Evolutionary conservation across 2,329 filamentous ascomycete genomes (phyloP).

Genomic region (Penicillium sp.): DNA sequence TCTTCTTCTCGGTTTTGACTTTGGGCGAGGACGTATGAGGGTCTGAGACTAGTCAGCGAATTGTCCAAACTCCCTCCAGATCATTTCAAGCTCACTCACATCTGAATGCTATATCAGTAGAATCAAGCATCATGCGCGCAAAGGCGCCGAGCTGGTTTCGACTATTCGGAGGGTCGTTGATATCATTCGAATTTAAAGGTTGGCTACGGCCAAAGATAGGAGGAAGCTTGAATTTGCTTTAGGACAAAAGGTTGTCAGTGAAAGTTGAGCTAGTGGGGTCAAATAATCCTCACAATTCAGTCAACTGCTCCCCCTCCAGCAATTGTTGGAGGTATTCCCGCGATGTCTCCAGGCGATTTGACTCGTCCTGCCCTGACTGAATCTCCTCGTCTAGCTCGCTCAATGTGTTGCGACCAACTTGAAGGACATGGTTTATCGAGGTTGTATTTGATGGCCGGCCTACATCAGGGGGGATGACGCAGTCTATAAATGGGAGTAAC

Average conservation of each 20-base stretch:
- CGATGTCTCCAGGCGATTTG: constrained; percentile 64
- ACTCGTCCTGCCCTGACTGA: constrained; percentile 50
- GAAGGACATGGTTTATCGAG: constrained; percentile 46
- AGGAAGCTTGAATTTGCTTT: constrained; percentile 45
- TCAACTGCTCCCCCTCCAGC: constrained; percentile 61
- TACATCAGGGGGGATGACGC: constrained; percentile 40
- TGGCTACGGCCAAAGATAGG: constrained; percentile 21
- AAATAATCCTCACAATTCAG: constrained; percentile 38
- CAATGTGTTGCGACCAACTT: constrained; percentile 50
- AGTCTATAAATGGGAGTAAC: constrained; percentile 29
- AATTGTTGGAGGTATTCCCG: constrained; percentile 70
- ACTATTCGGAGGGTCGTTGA: constrained; percentile 23
- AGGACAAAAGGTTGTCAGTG: constrained; percentile 6
- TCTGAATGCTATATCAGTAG: constrained; percentile 42
- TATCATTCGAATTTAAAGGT: constrained; percentile 13
- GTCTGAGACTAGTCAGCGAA: constrained; percentile 28
- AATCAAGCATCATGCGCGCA: constrained; percentile 50
- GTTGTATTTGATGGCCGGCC: constrained; percentile 39
- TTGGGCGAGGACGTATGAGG: constrained; percentile 26
- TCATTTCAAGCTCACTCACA: constrained; percentile 30
- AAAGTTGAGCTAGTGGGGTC: not conserved
- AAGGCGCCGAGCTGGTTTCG: constrained; percentile 47
- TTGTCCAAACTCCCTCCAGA: not conserved
- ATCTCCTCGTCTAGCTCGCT: constrained; percentile 69
- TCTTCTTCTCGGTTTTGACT: constrained; percentile 21